phyloP scores from a whole-genome alignment of 2,329 filamentous ascomycete genomes.

The Xylariaceae sp. region DNA sequence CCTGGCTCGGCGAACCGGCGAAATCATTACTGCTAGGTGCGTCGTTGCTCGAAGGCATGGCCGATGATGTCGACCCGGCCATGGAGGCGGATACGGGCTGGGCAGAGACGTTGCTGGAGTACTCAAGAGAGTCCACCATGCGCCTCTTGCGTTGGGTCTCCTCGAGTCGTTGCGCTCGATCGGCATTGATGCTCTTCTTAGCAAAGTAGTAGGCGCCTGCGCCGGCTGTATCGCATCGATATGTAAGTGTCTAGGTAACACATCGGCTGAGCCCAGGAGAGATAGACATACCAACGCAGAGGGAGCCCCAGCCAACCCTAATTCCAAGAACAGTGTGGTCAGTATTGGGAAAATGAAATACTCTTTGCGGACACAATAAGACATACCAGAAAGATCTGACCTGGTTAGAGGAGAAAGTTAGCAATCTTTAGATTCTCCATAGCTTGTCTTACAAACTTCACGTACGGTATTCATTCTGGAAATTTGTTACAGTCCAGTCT shows the following conservation, averaged over 20 bases:
- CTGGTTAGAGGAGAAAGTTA: constrained; percentile 46
- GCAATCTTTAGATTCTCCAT: constrained; percentile 6
- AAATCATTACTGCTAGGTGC: constrained; percentile 64
- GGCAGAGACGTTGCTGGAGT: constrained; percentile 48
- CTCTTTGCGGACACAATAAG: constrained; percentile 2
- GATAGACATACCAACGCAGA: constrained; percentile 74
- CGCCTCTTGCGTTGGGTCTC: constrained; percentile 70
- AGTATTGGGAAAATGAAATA: constrained; percentile 1
- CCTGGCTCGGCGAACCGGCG: constrained; percentile 70
- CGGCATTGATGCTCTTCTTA: constrained; percentile 91
- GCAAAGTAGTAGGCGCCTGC: constrained; percentile 95
- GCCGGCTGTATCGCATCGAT: constrained; percentile 65
- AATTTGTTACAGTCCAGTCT: neutral
- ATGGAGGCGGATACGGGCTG: too few species aligned
- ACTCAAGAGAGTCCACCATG: constrained; percentile 61
- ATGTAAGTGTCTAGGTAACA: constrained; percentile 1
- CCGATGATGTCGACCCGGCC: constrained; percentile 40
- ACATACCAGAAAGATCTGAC: constrained; percentile 71
- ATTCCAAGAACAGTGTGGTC: neutral
- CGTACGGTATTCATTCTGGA: constrained; percentile 33
- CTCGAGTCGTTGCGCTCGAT: constrained; percentile 75
- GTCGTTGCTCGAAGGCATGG: constrained; percentile 21
- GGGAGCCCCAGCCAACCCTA: constrained; percentile 90
- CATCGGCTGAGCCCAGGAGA: neutral
- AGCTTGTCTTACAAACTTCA: neutral